Conservation (phyloP, 1,284 basidiomycete species). For the Trichosporon asahii region DNA sequence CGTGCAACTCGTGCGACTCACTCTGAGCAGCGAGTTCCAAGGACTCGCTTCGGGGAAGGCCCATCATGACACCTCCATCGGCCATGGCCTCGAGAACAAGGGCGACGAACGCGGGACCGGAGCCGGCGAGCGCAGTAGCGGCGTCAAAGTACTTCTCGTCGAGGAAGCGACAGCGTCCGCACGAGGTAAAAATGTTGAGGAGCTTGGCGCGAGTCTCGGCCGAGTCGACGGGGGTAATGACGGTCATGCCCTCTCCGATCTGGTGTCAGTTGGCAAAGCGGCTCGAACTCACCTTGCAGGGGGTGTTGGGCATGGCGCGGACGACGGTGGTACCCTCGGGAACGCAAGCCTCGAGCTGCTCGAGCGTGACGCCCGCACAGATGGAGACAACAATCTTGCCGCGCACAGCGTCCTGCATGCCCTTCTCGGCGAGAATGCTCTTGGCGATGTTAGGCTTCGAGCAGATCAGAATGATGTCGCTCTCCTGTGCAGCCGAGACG, state of each 20-base stretch:
- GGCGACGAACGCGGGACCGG: constrained; percentile 94
- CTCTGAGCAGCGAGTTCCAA: constrained; percentile 94
- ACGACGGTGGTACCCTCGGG: constrained; percentile 75
- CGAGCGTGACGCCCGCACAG: constrained; percentile 87
- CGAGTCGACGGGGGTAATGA: constrained; percentile 61
- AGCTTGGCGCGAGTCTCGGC: constrained; percentile 66
- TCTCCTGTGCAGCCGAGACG: constrained; percentile 64
- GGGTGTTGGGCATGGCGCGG: constrained; percentile 98
- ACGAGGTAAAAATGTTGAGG: constrained; percentile 88
- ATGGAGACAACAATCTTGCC: constrained; percentile 95
- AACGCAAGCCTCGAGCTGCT: constrained; percentile 74
- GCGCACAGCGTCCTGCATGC: constrained; percentile 80
- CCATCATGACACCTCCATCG: constrained; percentile 99
- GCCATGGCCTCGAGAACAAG: constrained; percentile 98
- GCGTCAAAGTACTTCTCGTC: constrained; percentile 99
- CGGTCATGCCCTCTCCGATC: constrained; percentile 97
- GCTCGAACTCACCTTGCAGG: constrained; percentile 71
- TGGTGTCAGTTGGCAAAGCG: constrained; percentile 42
- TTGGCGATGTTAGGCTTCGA: constrained; percentile 91
- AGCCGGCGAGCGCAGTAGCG: constrained; percentile 92
- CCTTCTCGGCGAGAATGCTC: constrained; percentile 67
- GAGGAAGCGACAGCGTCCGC: constrained; percentile 86
- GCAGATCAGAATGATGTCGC: constrained; percentile 84
- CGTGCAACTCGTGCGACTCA: constrained; percentile 44
- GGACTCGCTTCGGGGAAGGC: constrained; percentile 87